Conservation (phyloP, 306 rosid genomes). For the Carpinus viminea region DNA sequence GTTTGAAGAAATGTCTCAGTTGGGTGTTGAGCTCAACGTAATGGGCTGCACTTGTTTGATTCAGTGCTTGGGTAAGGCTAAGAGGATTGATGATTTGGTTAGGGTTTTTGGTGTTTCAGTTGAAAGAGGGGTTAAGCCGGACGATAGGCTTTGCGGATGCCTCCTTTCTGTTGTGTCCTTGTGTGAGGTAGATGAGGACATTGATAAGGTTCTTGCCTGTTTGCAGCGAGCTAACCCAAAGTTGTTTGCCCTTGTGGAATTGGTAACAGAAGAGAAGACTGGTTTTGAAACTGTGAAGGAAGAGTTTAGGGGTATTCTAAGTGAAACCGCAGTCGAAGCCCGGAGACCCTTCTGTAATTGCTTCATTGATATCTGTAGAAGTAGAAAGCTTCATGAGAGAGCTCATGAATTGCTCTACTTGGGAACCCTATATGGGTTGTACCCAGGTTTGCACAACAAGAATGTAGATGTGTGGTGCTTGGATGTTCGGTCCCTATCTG, state of each 20-base stretch:
- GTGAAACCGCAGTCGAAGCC: conserved; percentile 57
- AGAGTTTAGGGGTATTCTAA: conserved; percentile 59
- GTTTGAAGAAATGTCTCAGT: conserved; percentile 75
- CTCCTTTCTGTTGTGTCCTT: conserved; percentile 71
- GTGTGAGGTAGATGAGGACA: conserved; percentile 53
- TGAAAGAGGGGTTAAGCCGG: conserved; percentile 67
- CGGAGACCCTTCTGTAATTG: conserved; percentile 94
- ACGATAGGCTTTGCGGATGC: conserved; percentile 83
- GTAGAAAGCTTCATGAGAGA: conserved; percentile 59
- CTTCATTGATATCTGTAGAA: conserved; percentile 84
- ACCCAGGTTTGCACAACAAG: conserved; percentile 86
- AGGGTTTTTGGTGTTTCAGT: conserved; percentile 52
- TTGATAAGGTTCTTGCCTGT: conserved; percentile 65
- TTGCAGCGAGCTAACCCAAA: conserved; percentile 73
- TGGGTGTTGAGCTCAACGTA: conserved; percentile 69
- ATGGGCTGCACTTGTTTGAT: conserved; percentile 96
- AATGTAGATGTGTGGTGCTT: conserved; percentile 68
- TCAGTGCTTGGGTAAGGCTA: conserved; percentile 85
- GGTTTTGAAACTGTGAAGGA: conserved; percentile 65
- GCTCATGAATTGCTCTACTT: conserved; percentile 90
- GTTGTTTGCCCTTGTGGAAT: conserved; percentile 51
- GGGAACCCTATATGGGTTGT: conserved; percentile 81
- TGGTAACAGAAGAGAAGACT: conserved; percentile 50
- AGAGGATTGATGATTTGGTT: conserved; percentile 62
- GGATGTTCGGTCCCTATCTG: conserved; percentile 79